Base-by-base conservation (phyloP, 441 rosid species). In the Raphanus hybrid region DNA sequence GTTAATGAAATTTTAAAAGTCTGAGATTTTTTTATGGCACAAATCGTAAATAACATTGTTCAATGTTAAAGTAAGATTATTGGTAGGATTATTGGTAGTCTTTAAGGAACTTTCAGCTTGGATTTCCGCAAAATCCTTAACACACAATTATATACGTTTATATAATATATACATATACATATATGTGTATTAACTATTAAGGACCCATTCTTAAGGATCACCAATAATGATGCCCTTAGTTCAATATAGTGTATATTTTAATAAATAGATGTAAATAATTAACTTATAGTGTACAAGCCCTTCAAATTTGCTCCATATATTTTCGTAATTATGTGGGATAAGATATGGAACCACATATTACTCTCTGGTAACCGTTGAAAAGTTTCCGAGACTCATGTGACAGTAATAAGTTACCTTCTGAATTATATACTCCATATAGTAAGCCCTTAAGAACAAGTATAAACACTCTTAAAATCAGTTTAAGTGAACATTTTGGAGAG, bases 361-460 rank as follows among this genome's bases (percentile, higher is more conserved):
- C 69, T 10, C 48, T 50, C 11, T 63, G 45, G 58, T 52, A n/a
- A 76, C 79, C 65, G 41, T 39, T 39, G 80, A 76, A 54, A 76
- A 63, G 80, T 64, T 76, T 43, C 15, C 48, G 0, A 69, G 59
- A 63, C 58, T 62, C 69, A 62, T 50, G 75, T 11, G 1, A 43
- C 50, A 43, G 50, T 43, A 43, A 43, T 43, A 43, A 43, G n/a
- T 11, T 43, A 43, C 50, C 50, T 8, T 43, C 3, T 43, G 12
- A 43, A 43, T 10, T 10, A 43, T 43, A 43, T 43, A 43, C 45
- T 39, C 45, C 45, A 11, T 43, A 43, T 10, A 11, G n/a, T 43
- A 43, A 43, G 15, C 52, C 52, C 52, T 45, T 45, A 45, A 37
- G 29, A 9, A 8, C 43, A 64, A 15, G 50, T 12, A 64, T 16